Conservation (phyloP, 345 rosid species). For the Salix arbutifolia region DNA sequence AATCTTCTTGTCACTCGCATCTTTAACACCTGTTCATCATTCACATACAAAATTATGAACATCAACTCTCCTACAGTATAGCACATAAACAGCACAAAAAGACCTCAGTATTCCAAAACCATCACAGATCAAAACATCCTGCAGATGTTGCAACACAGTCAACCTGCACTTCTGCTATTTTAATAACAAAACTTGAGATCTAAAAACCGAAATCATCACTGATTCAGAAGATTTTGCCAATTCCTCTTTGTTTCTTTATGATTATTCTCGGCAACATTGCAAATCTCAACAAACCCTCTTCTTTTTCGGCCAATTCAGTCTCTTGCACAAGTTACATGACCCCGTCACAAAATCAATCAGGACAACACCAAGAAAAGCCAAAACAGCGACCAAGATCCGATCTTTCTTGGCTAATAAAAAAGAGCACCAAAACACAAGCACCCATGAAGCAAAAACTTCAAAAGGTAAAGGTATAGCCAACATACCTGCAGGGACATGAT, state of each 20-base stretch:
- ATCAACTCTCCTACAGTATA: not conserved
- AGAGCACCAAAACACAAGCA: not conserved
- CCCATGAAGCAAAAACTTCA: not conserved
- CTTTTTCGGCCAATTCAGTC: not conserved
- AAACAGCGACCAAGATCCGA: not conserved
- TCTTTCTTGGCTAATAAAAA: not conserved
- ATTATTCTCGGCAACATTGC: not conserved
- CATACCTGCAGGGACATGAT: slow-evolving; percentile 86
- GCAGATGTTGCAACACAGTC: not conserved
- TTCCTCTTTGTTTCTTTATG: not conserved
- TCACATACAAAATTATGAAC: not conserved
- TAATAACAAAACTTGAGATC: not conserved
- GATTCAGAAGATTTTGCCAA: not conserved
- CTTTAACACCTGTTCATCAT: slow-evolving; percentile 62
- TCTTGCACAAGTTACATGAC: not conserved
- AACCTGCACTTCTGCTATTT: not conserved
- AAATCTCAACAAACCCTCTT: not conserved
- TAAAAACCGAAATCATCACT: not conserved
- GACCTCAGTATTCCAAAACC: no score
- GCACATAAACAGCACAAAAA: not conserved
- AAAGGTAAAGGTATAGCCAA: not conserved
- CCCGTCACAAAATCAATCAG: not conserved
- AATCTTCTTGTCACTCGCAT: slow-evolving; percentile 97
- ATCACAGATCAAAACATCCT: not conserved
- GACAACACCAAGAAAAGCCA: not conserved